Base-by-base conservation (phyloP, 805 yeast genomes). In the Candida nanaspora region DNA sequence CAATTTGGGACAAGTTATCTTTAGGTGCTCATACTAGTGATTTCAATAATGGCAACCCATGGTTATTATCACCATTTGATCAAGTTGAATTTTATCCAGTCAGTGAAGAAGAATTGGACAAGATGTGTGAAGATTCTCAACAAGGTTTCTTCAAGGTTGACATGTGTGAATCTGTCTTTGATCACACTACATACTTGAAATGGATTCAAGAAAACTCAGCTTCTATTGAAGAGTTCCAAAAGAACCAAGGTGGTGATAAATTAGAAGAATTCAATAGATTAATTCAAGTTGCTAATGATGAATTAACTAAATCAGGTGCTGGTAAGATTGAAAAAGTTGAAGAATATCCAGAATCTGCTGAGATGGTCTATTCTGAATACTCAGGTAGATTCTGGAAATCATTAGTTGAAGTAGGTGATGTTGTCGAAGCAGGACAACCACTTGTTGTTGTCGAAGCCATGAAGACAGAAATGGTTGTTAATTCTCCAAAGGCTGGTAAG, bases 361-460 rank as follows among this genome's bases (percentile, higher is more conserved):
- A 80, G 54, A 57, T 84, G 68, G 86, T 89, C 16, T 89, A 89
- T 58, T 88, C 97, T 19, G 97, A 93, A 61, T 93, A 80, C 59
- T 84, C 96, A n/a, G 98, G 98, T 41, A 74, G 98, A 51, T 88
- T 85, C 73, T 91, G 98, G 98, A 91, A 93, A 63, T 78, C 94
- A 1, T 66, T 88, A 49, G 94, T 83, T 23, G 65, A 71, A 42
- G 89, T 74, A 35, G 96, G 96, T 20, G 93, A 85, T 52, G 63
- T 48, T 5, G 94, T 91, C 22, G 65, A 68, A 39, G 72, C 65
- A 36, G 94, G 89, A 27, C 91, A 86, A 52, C 87, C 87, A 4
- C 69, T 91, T 46, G 75, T 91, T 49, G 87, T 93, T 31, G 86
- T 91, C 40, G 98, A 91, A 63, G 98, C 98, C 41, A 91, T 91